phyloP scores from a whole-genome alignment of 495 filamentous ascomycete species.

The Penicillium antarcticum region DNA sequence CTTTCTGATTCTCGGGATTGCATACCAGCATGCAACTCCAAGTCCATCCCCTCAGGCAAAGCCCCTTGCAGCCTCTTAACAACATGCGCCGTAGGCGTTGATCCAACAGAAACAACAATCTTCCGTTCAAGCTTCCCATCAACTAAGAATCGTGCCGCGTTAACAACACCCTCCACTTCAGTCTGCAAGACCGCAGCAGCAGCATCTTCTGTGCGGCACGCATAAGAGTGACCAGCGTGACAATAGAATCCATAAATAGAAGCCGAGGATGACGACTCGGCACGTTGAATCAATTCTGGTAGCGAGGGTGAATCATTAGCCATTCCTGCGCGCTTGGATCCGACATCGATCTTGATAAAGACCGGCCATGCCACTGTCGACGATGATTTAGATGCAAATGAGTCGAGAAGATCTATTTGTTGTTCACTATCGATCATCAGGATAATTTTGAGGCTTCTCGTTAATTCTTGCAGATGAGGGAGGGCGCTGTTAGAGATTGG shows the following conservation, averaged over 20 bases:
- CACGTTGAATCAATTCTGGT: constrained; percentile 12
- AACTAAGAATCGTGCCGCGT: constrained; percentile 12
- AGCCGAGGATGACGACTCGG: constrained; percentile 15
- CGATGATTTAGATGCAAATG: constrained; percentile 5
- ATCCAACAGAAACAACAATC: constrained; percentile 31
- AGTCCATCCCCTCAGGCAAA: constrained; percentile 17
- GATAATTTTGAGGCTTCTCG: constrained; percentile 19
- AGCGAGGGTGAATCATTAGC: constrained; percentile 4
- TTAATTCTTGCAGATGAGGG: constrained; percentile 23
- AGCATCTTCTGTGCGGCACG: constrained; percentile 11
- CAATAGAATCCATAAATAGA: constrained; percentile 22
- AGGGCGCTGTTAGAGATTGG: constrained; percentile 29
- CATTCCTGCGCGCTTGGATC: constrained; percentile 23
- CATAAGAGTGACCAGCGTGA: constrained; percentile 27
- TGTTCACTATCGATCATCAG: constrained; percentile 36
- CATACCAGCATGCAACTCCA: constrained; percentile 33
- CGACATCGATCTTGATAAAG: constrained; percentile 30
- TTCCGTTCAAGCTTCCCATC: background rate
- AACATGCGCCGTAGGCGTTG: constrained; percentile 36
- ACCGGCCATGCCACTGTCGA: constrained; percentile 17
- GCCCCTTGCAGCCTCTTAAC: constrained; percentile 18
- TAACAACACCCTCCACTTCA: constrained; percentile 21
- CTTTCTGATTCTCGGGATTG: too few species aligned
- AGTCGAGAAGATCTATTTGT: constrained; percentile 29
- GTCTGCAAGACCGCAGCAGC: constrained; percentile 8